Conservation (phyloP, 495 filamentous ascomycete genomes). For the Neurospora sp. region DNA sequence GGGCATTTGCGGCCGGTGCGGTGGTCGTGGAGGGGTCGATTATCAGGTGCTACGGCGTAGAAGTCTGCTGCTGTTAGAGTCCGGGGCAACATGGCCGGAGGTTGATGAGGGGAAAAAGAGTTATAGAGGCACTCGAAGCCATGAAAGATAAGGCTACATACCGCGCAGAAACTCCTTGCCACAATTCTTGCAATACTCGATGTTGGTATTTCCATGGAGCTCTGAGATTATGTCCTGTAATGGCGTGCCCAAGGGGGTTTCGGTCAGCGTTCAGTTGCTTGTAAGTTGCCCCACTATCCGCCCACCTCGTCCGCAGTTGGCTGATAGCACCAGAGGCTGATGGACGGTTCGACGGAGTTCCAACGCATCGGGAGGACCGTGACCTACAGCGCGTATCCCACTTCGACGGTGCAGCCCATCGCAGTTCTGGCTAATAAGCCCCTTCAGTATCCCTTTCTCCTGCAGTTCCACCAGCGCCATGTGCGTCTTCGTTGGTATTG, state of each 20-base stretch:
- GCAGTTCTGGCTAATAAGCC: constrained; percentile 39
- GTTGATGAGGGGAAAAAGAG: not conserved
- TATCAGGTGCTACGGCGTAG: constrained; percentile 34
- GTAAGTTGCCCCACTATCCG: not conserved
- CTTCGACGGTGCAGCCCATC: constrained; percentile 36
- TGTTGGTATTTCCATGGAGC: constrained; percentile 38
- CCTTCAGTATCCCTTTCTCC: constrained; percentile 29
- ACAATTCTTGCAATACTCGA: constrained; percentile 35
- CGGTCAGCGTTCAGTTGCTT: not conserved
- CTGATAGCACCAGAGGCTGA: not conserved
- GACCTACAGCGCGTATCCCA: constrained; percentile 31
- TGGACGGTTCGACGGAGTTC: no score
- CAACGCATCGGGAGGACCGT: not conserved
- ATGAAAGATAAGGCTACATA: constrained; percentile 1
- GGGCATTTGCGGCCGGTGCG: constrained; percentile 35
- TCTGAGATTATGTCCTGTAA: constrained; percentile 28
- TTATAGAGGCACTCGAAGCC: not conserved
- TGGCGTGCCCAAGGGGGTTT: not conserved
- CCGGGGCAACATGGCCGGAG: not conserved
- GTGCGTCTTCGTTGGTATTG: constrained; percentile 34
- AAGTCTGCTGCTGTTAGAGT: constrained; percentile 21
- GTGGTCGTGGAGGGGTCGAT: constrained; percentile 32
- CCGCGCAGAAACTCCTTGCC: constrained; percentile 37
- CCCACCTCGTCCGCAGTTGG: not conserved
- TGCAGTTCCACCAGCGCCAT: constrained; percentile 41